Percentiles rank a stretch among this genome's conserved stretches.
Conservation (phyloP, 768 basidiomycete species). For the Pholiota microspora region DNA sequence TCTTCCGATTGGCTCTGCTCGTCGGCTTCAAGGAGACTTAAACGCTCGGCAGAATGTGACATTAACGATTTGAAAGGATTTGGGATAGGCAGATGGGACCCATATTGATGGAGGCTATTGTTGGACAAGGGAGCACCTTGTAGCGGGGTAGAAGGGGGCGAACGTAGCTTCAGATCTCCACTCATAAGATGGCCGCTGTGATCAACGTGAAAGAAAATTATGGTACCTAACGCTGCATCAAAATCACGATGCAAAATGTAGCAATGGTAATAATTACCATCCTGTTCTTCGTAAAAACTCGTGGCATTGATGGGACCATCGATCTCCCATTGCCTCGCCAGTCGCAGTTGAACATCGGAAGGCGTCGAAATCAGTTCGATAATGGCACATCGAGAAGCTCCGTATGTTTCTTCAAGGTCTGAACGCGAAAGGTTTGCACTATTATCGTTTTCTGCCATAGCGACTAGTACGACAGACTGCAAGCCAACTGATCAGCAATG, state of each 20-base stretch:
- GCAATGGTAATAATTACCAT: conserved; percentile 39
- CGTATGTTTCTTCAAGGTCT: conserved; percentile 30
- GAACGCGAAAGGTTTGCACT: conserved; percentile 27
- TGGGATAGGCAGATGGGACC: conserved; percentile 39
- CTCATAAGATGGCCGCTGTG: conserved; percentile 43
- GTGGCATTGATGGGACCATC: conserved; percentile 45
- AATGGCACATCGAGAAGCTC: conserved; percentile 37
- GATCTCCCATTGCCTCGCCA: conserved; percentile 54
- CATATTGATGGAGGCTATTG: conserved; percentile 20
- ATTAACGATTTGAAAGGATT: conserved; percentile 63
- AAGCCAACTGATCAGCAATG: conserved; percentile 11
- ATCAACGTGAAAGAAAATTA: conserved; percentile 39
- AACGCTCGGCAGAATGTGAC: conserved; percentile 46
- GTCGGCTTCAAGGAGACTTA: conserved; percentile 22
- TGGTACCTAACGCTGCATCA: conserved; percentile 13
- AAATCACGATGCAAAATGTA: not conserved
- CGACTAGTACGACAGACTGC: conserved; percentile 42
- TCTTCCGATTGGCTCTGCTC: not conserved
- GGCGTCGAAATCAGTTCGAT: conserved; percentile 35
- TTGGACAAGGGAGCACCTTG: conserved; percentile 25
- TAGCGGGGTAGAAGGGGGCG: conserved; percentile 12
- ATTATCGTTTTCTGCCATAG: conserved; percentile 42
- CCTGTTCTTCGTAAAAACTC: conserved; percentile 42
- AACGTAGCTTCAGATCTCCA: conserved; percentile 36
- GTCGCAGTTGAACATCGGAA: conserved; percentile 37